Base-by-base conservation (phyloP, 2,329 filamentous ascomycete species). In the Sporothrix curviconia region DNA sequence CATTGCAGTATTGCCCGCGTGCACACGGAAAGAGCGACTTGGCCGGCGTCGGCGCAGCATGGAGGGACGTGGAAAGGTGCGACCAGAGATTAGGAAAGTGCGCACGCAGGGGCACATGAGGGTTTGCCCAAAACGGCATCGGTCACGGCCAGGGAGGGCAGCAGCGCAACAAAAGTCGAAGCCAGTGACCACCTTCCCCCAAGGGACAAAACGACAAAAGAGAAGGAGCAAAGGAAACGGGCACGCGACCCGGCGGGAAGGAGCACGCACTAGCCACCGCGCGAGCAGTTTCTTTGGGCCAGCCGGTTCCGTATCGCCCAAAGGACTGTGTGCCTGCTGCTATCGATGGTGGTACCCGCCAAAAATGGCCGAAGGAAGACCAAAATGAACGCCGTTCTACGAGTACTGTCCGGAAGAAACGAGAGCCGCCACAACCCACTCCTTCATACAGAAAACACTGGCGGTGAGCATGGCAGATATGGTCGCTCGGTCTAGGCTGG, bases 251-350 rank as follows among this genome's bases (percentile, higher is more conserved):
- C 28, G 28, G 28, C 28, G 28, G 28, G 28, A 32, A 32, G 28
- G 28, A 32, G 28, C 28, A 32, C n/a, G n/a, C n/a, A 36, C 19
- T 24, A 37, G 47, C 47, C 47, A n/a, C n/a, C n/a, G n/a, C 47
- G 46, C 37, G 47, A 50, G 32, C 47, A 50, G 25, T 37, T 50
- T 50, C 50, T n/a, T n/a, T n/a, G n/a, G n/a, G n/a, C n/a, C n/a
- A n/a, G n/a, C n/a, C n/a, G n/a, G n/a, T n/a, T n/a, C n/a, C n/a
- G n/a, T n/a, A n/a, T n/a, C n/a, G n/a, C n/a, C n/a, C n/a, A n/a
- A n/a, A n/a, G n/a, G n/a, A n/a, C n/a, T n/a, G n/a, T n/a, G n/a
- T n/a, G n/a, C n/a, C n/a, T n/a, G n/a, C n/a, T n/a, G n/a, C n/a
- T n/a, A n/a, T n/a, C n/a, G n/a, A n/a, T n/a, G n/a, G n/a, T n/a